Base-by-base conservation (phyloP, 2,329 filamentous ascomycete genomes). In the Myriosclerotinia duriaeana region DNA sequence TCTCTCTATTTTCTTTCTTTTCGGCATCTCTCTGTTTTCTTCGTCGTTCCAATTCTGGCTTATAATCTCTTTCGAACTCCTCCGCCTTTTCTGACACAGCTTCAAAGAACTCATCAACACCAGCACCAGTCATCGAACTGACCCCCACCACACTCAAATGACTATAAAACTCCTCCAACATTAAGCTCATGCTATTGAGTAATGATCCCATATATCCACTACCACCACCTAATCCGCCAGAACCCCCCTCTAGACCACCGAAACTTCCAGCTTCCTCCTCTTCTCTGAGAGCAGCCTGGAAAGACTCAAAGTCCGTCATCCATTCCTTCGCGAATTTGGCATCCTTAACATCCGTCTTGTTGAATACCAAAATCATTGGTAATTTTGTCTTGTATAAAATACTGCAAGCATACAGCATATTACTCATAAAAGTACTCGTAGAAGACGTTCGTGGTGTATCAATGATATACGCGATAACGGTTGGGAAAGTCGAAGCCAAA, bases 251-350 rank as follows among this genome's bases (percentile, higher is more conserved):
- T 38, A 85, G 83, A 17, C 89, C 88, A 15, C 90, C 91, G 74
- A 93, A 90, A 0, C 86, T 87, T 55, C 93, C 92, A 9, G 84
- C 83, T 66, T 90, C 87, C 77, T 97, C 92, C 75, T 98, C 95
- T 36, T 86, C 81, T 59, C 87, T 85, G 55, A 99, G 82, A 0
- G 96, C 94, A 20, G 87, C 87, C 77, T 98, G 95, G 80, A 99
- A 99, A 0, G 91, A 88, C 71, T 99, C 95, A 75, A 97, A 99
- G 78, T 99, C 94, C 7, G 93, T 96, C 95, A 99, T 99, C 95
- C 96, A 99, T 76, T 98, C 93, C 80, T 94, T 95, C 1, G 93
- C 95, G 75, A 97, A 97, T 36, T 86, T 85, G 0, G 93, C 92
- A 74, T 96, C 90, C 77, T 96, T 92, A 53, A 96, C 92, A 75